A percentile compares a stretch with the other conserved stretches of the same genome.
These are phyloP conservation scores for Kwoniella sp. DNA, from an alignment of 768 basidiomycete genomes.

Conservation along the genomic window DNA sequence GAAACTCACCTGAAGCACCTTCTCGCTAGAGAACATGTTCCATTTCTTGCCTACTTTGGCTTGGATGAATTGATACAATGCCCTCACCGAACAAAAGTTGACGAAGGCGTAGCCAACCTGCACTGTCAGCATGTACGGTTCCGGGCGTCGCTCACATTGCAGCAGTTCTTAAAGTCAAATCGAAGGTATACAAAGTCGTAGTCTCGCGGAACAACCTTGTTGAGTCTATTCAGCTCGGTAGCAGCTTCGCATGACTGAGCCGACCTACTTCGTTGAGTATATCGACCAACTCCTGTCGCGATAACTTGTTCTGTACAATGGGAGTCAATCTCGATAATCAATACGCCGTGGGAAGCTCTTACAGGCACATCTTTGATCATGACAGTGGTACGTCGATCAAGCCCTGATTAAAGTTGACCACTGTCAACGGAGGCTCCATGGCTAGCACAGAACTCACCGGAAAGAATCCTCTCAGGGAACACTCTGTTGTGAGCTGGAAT, in stretches of 20 bases:
- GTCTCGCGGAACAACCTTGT: constrained; percentile 44
- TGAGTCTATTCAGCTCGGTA: no score
- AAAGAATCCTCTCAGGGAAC: constrained; percentile 29
- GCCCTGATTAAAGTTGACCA: constrained; percentile 16
- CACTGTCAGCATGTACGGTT: neutral
- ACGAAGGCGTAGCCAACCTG: constrained; percentile 49
- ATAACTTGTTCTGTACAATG: constrained; percentile 41
- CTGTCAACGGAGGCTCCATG: neutral
- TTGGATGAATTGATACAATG: constrained; percentile 36
- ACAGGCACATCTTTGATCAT: constrained; percentile 51
- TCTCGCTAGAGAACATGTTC: constrained; percentile 48
- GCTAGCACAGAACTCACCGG: constrained; percentile 19
- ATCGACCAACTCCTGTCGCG: constrained; percentile 42
- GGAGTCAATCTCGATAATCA: no score
- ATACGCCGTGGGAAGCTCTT: constrained; percentile 3
- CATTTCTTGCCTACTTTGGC: constrained; percentile 45
- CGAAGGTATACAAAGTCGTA: constrained; percentile 49
- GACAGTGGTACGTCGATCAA: constrained; percentile 43
- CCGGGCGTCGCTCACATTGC: constrained; percentile 33
- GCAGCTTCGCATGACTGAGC: neutral
- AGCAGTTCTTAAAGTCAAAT: constrained; percentile 48
- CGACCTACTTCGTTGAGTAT: constrained; percentile 42
- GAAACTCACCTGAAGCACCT: constrained; percentile 43
- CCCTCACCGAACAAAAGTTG: constrained; percentile 40
- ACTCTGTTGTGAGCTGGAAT: constrained; percentile 35